Evolutionary conservation across 139 green algal species (phyloP), one percentile per base, ranked within the genome.

Genomic region (Chlamydomonas incerta): DNA sequence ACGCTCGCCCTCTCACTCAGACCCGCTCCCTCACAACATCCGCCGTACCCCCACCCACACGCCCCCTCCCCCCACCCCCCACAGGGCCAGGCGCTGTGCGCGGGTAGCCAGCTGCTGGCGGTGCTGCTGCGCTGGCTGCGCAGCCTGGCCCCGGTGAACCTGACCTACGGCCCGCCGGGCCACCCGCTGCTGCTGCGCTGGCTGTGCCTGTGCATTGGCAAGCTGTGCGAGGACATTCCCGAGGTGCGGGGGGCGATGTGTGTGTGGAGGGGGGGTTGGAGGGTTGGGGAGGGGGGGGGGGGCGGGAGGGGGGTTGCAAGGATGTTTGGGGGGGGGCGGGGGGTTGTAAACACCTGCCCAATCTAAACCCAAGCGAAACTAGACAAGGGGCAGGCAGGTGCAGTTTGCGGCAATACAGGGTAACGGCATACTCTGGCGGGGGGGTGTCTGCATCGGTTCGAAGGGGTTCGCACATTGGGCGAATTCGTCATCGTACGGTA

Each of bases 121-220:
- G 87, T 90, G 55, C 86, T 93, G 86, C 80, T 94, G 34, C 86
- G 87, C 62, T 93, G 91, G 89, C 80, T 94, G 68, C 82, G 89
- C 47, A 77, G 52, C 31, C 70, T 92, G 87, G 87, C 89, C 69
- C 91, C 87, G 15, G 72, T 86, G 6, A 80, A 85, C 82, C 67
- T 89, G 20, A 77, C 88, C 21, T 88, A 83, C 52, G 71, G 80
- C 0, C 73, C 88, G 4, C 33, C 80, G 18, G 85, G 85, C 50
- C 89, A 92, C 70, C 58, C 74, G 18, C 87, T 98, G 71, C 93
- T 99, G 76, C 90, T 96, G 50, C 96, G 97, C 77, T 99, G 97
- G 97, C 90, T 99, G 52, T 96, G 94, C 87, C 90, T 99, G 34
- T 96, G 93, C 76, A 81, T 98, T 29, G 97, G 95, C 31, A 98